Percentiles rank a stretch among this genome's conserved stretches.
Conservation (phyloP, 495 filamentous ascomycete genomes). For the Thermothielavioides terrestris region DNA sequence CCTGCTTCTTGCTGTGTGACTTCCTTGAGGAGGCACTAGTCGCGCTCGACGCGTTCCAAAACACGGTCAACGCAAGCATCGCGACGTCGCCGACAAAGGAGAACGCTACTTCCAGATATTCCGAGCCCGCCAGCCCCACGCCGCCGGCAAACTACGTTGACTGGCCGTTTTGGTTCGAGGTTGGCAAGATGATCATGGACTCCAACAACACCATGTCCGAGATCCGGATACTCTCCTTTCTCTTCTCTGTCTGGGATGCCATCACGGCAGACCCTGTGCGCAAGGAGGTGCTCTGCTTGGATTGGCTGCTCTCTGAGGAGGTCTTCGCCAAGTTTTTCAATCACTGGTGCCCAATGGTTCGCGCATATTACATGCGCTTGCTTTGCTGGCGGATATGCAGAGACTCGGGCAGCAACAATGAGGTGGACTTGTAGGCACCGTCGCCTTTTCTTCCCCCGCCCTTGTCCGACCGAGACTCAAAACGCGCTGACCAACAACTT, state of each 20-base stretch:
- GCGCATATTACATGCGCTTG: slow-evolving; percentile 90
- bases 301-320: slow-evolving; percentile 70
- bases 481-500: slow-evolving; percentile 3
- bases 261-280: slow-evolving; percentile 57
- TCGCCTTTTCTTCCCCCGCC: no score
- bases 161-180: slow-evolving; percentile 86
- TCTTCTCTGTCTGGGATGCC: slow-evolving; percentile 74
- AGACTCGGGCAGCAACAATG: slow-evolving; percentile 58
- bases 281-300: slow-evolving; percentile 64
- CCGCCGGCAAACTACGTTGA: slow-evolving; percentile 42
- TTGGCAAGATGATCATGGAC: slow-evolving; percentile 71
- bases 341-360: slow-evolving; percentile 98
- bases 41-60: slow-evolving; percentile 29
- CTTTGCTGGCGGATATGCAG: slow-evolving; percentile 87
- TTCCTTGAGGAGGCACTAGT: slow-evolving; percentile 70
- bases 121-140: slow-evolving; percentile 5
- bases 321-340: slow-evolving; percentile 81
- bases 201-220: slow-evolving; percentile 94
- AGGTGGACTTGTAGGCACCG: slow-evolving; percentile 59
- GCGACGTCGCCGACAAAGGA: slow-evolving; percentile 18
- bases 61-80: slow-evolving; percentile 39
- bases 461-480: no score
- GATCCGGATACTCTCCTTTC: slow-evolving; percentile 76
- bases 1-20: slow-evolving; percentile 88
- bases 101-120: background rate